Conservation (phyloP, 441 rosid genomes). For the Bocquillonia castaneifolia region DNA sequence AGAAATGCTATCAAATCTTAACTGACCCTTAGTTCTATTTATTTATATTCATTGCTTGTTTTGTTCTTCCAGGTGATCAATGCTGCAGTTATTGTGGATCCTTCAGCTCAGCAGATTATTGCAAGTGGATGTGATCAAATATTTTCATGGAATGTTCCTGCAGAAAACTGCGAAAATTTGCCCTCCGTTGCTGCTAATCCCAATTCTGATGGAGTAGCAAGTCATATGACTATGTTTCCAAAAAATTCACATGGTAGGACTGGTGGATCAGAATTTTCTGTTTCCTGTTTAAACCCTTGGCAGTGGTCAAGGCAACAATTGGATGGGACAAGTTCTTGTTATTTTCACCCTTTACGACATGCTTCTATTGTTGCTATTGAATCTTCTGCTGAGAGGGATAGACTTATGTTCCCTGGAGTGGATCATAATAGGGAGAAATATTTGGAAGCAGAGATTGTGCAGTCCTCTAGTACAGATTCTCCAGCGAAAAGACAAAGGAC, state of each 20-base stretch:
- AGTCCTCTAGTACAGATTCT: conserved; percentile 26
- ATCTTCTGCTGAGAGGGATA: conserved; percentile 78
- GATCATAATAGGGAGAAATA: conserved; percentile 25
- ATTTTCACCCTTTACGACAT: conserved; percentile 73
- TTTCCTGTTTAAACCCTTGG: conserved; percentile 75
- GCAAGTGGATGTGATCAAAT: conserved; percentile 66
- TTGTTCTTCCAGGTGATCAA: conserved; percentile 49
- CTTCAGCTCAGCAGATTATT: conserved; percentile 47
- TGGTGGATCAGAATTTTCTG: conserved; percentile 23
- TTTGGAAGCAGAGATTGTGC: conserved; percentile 26
- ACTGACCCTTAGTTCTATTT: not conserved
- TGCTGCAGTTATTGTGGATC: conserved; percentile 84
- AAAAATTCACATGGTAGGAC: conserved; percentile 25
- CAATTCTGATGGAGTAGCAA: conserved; percentile 22
- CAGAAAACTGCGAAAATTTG: conserved; percentile 17
- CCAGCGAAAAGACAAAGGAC: conserved; percentile 60
- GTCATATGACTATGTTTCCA: conserved; percentile 21
- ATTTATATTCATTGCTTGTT: not conserved
- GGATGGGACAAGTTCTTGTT: conserved; percentile 23
- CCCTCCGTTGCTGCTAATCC: conserved; percentile 12
- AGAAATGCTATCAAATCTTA: not conserved
- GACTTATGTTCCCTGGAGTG: conserved; percentile 45
- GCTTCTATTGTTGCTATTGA: conserved; percentile 82
- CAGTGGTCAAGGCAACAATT: conserved; percentile 44
- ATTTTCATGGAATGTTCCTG: conserved; percentile 23